Evolutionary conservation across 2,329 filamentous ascomycete species (phyloP), one percentile per base, ranked within the genome.

Genomic region (Scedosporium aurantiacum): DNA sequence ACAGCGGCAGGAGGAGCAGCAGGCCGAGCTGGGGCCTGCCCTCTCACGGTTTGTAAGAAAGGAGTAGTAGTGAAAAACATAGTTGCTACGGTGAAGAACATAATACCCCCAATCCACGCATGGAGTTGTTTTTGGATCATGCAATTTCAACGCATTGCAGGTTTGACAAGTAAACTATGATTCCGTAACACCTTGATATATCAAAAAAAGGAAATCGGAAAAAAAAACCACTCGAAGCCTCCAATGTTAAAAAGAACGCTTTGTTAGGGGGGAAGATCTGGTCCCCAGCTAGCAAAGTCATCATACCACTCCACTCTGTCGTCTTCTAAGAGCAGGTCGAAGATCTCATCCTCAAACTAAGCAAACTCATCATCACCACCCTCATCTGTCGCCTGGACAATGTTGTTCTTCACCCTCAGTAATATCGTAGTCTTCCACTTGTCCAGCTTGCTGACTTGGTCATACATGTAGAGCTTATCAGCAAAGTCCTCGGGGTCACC

Each of bases 401-500:
- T 95, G 60, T 80, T 80, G 68, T 87, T 86, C 86, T 97, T 97
- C 69, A 97, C 82, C 67, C 86, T 83, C 70, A 96, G 77, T 65
- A 96, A 74, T 62, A 96, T 78, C 37, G 88, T 90, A 58, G 90
- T 96, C 87, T 97, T 96, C 93, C 93, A 97, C 78, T 93, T 94
- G 72, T 97, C 92, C 70, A 97, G 77, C 79, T 94, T 94, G 77
- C 87, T 94, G 77, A 96, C 81, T 77, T 95, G 90, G 73, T 97
- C 91, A 71, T 85, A 97, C 72, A 93, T 86, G 79, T 89, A 96
- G 65, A 94, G 75, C 73, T 92, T 91, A 70, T 96, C 90, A 23
- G 88, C 84, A 69, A 96, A 97, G 64, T 82, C 79, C 68, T 96
- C 91, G 72, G 89, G 87, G 68, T 95, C 90, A 61, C 87, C 86